These are phyloP conservation scores for Cladosporium sp. DNA, from an alignment of 2,329 filamentous ascomycete genomes.

Conservation along the genomic window DNA sequence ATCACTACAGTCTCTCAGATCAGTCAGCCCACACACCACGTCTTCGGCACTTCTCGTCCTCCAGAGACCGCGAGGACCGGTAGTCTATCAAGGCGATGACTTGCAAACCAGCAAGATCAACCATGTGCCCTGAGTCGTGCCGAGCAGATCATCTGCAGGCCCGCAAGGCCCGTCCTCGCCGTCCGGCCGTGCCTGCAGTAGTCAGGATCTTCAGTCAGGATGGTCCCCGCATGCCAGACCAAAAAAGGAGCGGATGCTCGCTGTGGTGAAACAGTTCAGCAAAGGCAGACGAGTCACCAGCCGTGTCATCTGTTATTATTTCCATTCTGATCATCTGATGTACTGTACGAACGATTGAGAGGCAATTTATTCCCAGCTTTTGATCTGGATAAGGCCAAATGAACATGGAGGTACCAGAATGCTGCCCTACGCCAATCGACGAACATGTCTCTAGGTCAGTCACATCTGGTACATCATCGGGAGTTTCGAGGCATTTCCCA, in stretches of 20 bases:
- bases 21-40: neutral
- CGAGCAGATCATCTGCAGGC: slow-evolving; percentile 4
- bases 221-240: slow-evolving; percentile 11
- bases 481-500: neutral
- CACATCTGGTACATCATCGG: neutral
- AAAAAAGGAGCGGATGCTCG: neutral
- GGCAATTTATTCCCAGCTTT: neutral
- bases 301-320: neutral
- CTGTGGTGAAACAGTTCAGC: slow-evolving; percentile 8
- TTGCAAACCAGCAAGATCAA: neutral
- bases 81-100: neutral
- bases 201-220: slow-evolving; percentile 13
- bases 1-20: neutral
- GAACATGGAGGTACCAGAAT: neutral
- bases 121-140: neutral
- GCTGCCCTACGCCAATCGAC: neutral
- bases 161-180: slow-evolving; percentile 7
- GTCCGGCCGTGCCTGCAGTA: slow-evolving; percentile 7
- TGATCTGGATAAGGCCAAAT: neutral
- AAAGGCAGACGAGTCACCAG: slow-evolving; percentile 3
- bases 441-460: neutral
- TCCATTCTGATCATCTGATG: neutral
- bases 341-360: neutral
- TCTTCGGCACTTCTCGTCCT: neutral
- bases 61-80: neutral